Evolutionary conservation across 805 yeast genomes (phyloP), one percentile per base, ranked within the genome.

Genomic region (Metschnikowia lachancei): DNA sequence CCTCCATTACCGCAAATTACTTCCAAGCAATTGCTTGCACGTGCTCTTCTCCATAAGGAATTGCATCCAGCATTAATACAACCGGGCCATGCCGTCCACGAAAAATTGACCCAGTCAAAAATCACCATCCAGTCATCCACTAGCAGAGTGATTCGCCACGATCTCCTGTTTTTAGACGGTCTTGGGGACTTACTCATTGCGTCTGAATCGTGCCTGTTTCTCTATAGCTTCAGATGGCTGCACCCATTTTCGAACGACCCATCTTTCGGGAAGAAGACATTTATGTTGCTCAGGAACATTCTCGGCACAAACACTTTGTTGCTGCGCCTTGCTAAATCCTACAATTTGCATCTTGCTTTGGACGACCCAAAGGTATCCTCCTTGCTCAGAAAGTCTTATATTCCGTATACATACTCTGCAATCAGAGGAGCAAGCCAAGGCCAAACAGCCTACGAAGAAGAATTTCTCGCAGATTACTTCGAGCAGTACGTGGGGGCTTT

Each of bases 401-500:
- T 69, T 8, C 64, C 70, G 8, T 50, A 53, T 43, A 49, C 60
- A 34, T 31, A 17, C 16, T 24, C 41, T 4, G 30, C 36, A 11
- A 20, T 1, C 11, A n/a, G 11, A 11, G 32, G 33, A 1, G 16
- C 18, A 17, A 34, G 28, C 4, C 41, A 46, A 16, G 41, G 12
- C 13, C 18, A 30, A n/a, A 26, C 12, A 8, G 4, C 29, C 9
- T 69, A 68, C 48, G 74, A 70, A 52, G 72, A 69, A 43, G 75
- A 70, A 46, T 68, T 69, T 49, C 57, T 70, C 29, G 75, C 69
- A 1, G 75, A 70, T 47, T 70, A 64, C 52, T 70, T 70, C 47
- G 75, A 70, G 49, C 66, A 65, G 41, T 70, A 70, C 39, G 66
- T 68, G n/a, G 75, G 73, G n/a, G 70, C 74, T 0, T 59, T 70